Evolutionary conservation across 2,329 filamentous ascomycete species (phyloP), one percentile per base, ranked within the genome.

Genomic region (Arthrobotrys iridis): DNA sequence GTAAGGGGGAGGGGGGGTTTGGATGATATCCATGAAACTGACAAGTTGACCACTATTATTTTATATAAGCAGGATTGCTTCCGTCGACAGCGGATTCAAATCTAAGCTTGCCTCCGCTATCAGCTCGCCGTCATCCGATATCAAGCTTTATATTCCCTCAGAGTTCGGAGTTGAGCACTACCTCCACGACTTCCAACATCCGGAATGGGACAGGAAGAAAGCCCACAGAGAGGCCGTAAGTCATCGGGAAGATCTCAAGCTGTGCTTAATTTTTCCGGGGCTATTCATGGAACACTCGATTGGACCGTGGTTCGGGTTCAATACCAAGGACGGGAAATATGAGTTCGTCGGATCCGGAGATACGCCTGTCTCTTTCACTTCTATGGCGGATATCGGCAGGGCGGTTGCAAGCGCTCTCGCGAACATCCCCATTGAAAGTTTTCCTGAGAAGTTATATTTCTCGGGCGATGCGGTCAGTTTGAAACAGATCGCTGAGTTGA

Each of bases 91-190:
- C 18, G 65, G 60, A 11, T 76, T 76, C 65, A 70, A 76, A 41
- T 46, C 41, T 8, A 71, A 71, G 24, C 22, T 76, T 20, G 72
- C 66, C 20, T 33, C 64, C 24, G 52, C 59, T 20, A 35, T 76
- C 20, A 26, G 41, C 40, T 70, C 58, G 8, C 48, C 72, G 8
- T 65, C 52, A 15, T 76, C 81, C 0, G 48, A 77, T 0, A 68
- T 82, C 26, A 79, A 78, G 67, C 63, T 82, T 4, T 83, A 83
- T 72, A 79, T 82, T 48, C 80, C 80, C 8, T 82, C 82, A 3
- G 81, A 82, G 26, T 82, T 82, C 57, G 82, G 82, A 10, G 81
- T 82, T 40, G 80, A 83, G 65, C 81, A 83, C 63, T 81, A 81
- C 50, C 50, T 81, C 15, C 81, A 82, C 60, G 80, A 82, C 60